Conservation (phyloP, 1,139 yeast genomes). For the Candida sp. region DNA sequence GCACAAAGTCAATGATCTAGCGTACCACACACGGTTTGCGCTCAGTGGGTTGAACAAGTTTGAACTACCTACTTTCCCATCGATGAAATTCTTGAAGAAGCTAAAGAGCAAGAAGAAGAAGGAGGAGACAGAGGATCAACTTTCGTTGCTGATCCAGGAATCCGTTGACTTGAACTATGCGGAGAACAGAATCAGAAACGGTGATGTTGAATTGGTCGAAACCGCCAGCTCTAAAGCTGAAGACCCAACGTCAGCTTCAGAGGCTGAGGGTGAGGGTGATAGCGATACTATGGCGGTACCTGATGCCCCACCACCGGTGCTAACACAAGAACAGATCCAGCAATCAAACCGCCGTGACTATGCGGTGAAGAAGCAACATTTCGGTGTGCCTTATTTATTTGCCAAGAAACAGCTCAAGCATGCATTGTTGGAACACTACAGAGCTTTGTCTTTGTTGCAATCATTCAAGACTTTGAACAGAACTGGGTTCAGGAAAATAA, state of each 20-base stretch:
- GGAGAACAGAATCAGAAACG: constrained; percentile 48
- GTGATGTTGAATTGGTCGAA: constrained; percentile 20
- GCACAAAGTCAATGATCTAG: constrained; percentile 32
- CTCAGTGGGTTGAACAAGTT: constrained; percentile 41
- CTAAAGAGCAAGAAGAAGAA: constrained; percentile 8
- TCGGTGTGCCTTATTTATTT: constrained; percentile 63
- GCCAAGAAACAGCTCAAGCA: constrained; percentile 79
- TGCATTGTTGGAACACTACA: constrained; percentile 81
- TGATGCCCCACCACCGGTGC: constrained; percentile 12
- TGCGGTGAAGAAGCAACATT: constrained; percentile 28
- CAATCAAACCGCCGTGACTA: constrained; percentile 36
- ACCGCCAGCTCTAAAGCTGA: constrained; percentile 15
- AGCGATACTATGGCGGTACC: constrained; percentile 6
- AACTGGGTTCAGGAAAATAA: constrained; percentile 87
- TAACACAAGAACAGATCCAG: constrained; percentile 20
- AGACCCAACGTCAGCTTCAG: constrained; percentile 21
- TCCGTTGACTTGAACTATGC: constrained; percentile 33
- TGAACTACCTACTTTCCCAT: constrained; percentile 65
- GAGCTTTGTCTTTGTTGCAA: constrained; percentile 76
- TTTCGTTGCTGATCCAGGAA: constrained; percentile 17
- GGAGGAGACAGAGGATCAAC: constrained; percentile 15
- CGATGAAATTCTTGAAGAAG: constrained; percentile 43
- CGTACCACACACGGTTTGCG: constrained; percentile 35
- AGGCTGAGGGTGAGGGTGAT: constrained; percentile 13
- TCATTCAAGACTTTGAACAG: constrained; percentile 80